Evolutionary conservation across 257 asterid species (phyloP), one percentile per base, ranked within the genome.

Genomic region (Scutellaria minor): DNA sequence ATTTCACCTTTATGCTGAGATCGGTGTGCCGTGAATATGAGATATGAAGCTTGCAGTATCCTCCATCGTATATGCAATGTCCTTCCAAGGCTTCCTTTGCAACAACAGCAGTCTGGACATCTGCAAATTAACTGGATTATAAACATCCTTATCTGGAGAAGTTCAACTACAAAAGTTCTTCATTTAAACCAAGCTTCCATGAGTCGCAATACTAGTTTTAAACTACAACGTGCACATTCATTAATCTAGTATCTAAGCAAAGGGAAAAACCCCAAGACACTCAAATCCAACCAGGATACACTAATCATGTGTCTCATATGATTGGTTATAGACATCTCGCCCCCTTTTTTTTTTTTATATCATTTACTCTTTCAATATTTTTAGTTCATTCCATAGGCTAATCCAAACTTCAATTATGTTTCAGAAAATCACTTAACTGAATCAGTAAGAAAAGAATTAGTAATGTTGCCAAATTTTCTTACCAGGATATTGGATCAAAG

Each of bases 1-100:
- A 66, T 53, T 79, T 71, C 83, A 85, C 99, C 93, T 92, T 90
- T 64, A 95, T 92, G 79, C 99, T 95, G 83, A 95, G 97, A 85
- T 95, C 99, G 67, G 92, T 90, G 82, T 95, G 98, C 44, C 98
- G 89, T 72, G 99, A 95, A 85, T 90, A 92, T 46, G 98, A 88
- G 75, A 95, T 82, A 68, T 92, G 99, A 78, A 95, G 96, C 85
- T 95, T 95, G 95, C 99, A 95, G 84, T 66, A 95, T 70, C 99
- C 99, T 59, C 99, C 99, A 44, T 92, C 99, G 18, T 92, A 92
- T 80, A 95, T 95, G 86, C 97, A 90, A 78, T 95, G 99, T 55
- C 98, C 98, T 84, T 95, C 99, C 83, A 95, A 80, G 71, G 97
- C 85, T 73, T 90, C 97, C 87, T 95, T 95, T n/a, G 98, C 98